A percentile compares a stretch with the other conserved stretches of the same genome.
These are phyloP conservation scores for Auriscalpium vulgare DNA, from an alignment of 768 basidiomycete species.

Conservation along the genomic window DNA sequence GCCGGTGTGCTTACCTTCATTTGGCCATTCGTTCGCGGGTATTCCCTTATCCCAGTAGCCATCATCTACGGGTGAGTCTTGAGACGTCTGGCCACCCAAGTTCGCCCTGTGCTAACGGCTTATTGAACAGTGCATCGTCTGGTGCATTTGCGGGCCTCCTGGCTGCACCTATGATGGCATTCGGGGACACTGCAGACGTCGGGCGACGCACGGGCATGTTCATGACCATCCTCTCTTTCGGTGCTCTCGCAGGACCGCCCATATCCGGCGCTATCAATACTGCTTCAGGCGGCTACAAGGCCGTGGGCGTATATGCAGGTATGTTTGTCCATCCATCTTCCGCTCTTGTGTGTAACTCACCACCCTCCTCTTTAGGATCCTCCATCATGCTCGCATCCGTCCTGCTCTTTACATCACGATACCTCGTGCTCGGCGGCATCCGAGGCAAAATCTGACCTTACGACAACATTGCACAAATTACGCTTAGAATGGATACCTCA, in stretches of 20 bases:
- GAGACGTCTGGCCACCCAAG: not conserved
- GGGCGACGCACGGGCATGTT: constrained; percentile 62
- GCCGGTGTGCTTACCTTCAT: constrained; percentile 53
- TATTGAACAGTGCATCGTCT: constrained; percentile 39
- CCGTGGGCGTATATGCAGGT: constrained; percentile 50
- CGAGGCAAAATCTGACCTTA: not conserved
- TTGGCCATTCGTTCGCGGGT: constrained; percentile 57
- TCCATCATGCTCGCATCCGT: not conserved
- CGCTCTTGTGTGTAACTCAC: not conserved
- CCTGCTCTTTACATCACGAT: not conserved
- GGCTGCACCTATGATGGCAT: constrained; percentile 46
- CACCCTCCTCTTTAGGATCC: not conserved
- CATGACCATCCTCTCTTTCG: constrained; percentile 50
- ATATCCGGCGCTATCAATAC: constrained; percentile 63
- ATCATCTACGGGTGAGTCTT: constrained; percentile 54
- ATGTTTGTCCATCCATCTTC: not conserved
- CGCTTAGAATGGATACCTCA: not conserved
- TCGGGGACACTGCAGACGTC: constrained; percentile 54
- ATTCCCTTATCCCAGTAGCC: constrained; percentile 39
- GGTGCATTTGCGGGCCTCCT: constrained; percentile 57
- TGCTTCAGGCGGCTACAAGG: constrained; percentile 43
- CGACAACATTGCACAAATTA: not conserved
- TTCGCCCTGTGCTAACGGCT: not conserved
- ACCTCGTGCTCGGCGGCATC: not conserved
- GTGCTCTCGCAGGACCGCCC: constrained; percentile 62